A percentile compares a stretch with the other conserved stretches of the same genome.
Conservation (phyloP, 225 moss, liverwort and hornwort genomes). For the Neckera pumila region DNA sequence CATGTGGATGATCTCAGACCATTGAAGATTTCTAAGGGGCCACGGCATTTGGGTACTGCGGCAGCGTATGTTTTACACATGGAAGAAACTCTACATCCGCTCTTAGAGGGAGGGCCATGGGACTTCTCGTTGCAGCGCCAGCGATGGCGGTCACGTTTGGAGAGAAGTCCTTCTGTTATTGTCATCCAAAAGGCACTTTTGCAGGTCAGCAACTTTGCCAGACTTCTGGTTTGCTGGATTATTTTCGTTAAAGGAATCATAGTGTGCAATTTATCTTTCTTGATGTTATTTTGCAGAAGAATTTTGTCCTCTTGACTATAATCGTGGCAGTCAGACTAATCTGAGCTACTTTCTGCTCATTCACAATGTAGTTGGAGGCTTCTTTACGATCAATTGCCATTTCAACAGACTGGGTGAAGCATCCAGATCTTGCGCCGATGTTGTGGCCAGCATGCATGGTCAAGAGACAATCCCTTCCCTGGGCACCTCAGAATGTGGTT, state of each 20-base stretch:
- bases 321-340: slow-evolving; percentile 8
- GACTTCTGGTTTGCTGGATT: background rate
- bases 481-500: slow-evolving; percentile 7
- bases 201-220: slow-evolving; percentile 28
- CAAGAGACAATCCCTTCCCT: slow-evolving; percentile 45
- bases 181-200: slow-evolving; percentile 46
- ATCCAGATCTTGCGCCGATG: slow-evolving; percentile 67
- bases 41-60: slow-evolving; percentile 61
- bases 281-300: background rate
- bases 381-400: slow-evolving; percentile 58
- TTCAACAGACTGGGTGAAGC: slow-evolving; percentile 76
- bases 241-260: background rate
- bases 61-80: slow-evolving; percentile 74
- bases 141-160: slow-evolving; percentile 72
- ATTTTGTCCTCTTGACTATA: background rate
- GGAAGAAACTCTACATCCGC: slow-evolving; percentile 68
- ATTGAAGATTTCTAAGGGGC: slow-evolving; percentile 28
- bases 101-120: slow-evolving; percentile 69
- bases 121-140: slow-evolving; percentile 55
- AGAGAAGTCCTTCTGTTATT: slow-evolving; percentile 39
- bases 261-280: background rate
- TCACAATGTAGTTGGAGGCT: slow-evolving; percentile 74
- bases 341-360: slow-evolving; percentile 11
- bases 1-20: slow-evolving; percentile 61
- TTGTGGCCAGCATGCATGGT: slow-evolving; percentile 56